A percentile compares a stretch with the other conserved stretches of the same genome.
phyloP scores from a whole-genome alignment of 2,329 filamentous ascomycete species.

The Diaporthe amygdali region DNA sequence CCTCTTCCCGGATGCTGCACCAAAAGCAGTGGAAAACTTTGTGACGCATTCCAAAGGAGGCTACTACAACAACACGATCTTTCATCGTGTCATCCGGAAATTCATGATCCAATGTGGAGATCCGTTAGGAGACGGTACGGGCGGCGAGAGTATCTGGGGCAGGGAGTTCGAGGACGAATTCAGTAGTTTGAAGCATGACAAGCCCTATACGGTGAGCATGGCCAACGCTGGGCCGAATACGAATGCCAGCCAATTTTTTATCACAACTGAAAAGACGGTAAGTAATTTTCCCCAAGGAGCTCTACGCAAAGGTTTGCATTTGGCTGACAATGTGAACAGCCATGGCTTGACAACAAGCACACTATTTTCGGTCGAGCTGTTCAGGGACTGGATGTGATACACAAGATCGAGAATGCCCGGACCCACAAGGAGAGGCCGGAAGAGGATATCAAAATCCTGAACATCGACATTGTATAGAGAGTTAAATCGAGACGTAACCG shows the following conservation, averaged over 20 bases:
- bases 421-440: conserved; percentile 92
- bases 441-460: conserved; percentile 97
- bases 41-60: conserved; percentile 86
- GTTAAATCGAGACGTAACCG: not conserved
- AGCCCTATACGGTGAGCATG: conserved; percentile 96
- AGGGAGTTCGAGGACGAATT: conserved; percentile 93
- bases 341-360: conserved; percentile 95
- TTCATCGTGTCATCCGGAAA: conserved; percentile 95
- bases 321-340: conserved; percentile 48
- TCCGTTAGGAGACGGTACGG: conserved; percentile 85
- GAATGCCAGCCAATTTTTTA: conserved; percentile 97
- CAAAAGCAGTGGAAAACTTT: conserved; percentile 97
- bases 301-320: not conserved
- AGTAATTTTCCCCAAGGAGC: conserved; percentile 38
- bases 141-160: conserved; percentile 93
- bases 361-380: conserved; percentile 93
- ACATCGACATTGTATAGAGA: conserved; percentile 69
- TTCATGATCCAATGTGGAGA: conserved; percentile 97
- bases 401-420: conserved; percentile 91
- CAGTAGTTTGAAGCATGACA: conserved; percentile 88
- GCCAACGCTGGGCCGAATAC: conserved; percentile 95
- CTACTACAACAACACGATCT: conserved; percentile 98
- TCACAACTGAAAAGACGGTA: conserved; percentile 94
- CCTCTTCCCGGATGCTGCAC: conserved; percentile 90
- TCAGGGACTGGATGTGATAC: conserved; percentile 90